phyloP scores from a whole-genome alignment of 1,284 basidiomycete genomes.

The Trichosporon asahii region DNA sequence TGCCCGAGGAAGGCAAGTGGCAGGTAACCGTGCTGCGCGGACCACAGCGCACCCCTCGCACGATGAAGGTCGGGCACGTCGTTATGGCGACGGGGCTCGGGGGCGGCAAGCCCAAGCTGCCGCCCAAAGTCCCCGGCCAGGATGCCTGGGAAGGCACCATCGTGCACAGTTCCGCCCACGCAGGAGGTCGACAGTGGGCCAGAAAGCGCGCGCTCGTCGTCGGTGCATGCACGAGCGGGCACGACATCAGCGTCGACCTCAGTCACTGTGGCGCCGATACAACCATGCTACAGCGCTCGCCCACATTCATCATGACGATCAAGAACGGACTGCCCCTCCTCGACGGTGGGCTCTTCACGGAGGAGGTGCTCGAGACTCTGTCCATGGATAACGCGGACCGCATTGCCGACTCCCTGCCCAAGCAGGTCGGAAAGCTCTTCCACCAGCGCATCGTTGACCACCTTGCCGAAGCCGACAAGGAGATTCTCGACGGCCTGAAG shows the following conservation, averaged over 20 bases:
- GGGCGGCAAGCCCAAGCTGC: conserved; percentile 58
- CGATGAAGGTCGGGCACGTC: conserved; percentile 55
- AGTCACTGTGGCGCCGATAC: conserved; percentile 57
- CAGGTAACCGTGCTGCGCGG: conserved; percentile 55
- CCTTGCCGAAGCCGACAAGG: conserved; percentile 59
- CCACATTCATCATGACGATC: conserved; percentile 62
- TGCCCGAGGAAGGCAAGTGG: conserved; percentile 59
- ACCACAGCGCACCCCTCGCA: conserved; percentile 35
- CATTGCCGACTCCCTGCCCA: conserved; percentile 24
- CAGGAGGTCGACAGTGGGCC: conserved; percentile 55
- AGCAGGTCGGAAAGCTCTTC: conserved; percentile 54
- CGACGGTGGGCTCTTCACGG: conserved; percentile 55
- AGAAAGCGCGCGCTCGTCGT: conserved; percentile 63
- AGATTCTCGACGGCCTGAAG: conserved; percentile 59
- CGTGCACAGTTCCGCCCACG: conserved; percentile 60
- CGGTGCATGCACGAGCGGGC: conserved; percentile 61
- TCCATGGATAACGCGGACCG: conserved; percentile 57
- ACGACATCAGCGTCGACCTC: conserved; percentile 55
- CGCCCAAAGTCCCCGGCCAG: conserved; percentile 53
- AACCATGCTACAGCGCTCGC: conserved; percentile 63
- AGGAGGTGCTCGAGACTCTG: conserved; percentile 14
- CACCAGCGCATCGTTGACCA: conserved; percentile 52
- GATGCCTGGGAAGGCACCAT: conserved; percentile 59
- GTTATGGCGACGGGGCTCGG: conserved; percentile 63
- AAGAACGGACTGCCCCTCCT: conserved; percentile 51